phyloP scores from a whole-genome alignment of 2,329 filamentous ascomycete species.

The Phoma herbarum region DNA sequence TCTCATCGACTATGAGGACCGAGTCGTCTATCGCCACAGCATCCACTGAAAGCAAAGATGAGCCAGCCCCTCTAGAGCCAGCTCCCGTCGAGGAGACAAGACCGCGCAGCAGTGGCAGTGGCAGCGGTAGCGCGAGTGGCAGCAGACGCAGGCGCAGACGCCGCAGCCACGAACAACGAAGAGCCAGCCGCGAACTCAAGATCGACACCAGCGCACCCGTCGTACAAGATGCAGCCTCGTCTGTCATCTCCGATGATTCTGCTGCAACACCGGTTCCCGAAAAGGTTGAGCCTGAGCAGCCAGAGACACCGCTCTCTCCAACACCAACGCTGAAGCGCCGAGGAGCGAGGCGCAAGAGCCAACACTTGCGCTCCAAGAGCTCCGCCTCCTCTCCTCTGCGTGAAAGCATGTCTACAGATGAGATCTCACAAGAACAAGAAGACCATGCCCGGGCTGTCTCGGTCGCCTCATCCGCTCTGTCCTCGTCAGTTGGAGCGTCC shows the following conservation, averaged over 20 bases:
- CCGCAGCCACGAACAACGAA: constrained; percentile 30
- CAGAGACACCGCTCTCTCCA: constrained; percentile 37
- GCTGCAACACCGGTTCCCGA: constrained; percentile 29
- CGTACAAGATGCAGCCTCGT: constrained; percentile 21
- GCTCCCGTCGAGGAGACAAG: constrained; percentile 23
- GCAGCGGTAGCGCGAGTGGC: constrained; percentile 35
- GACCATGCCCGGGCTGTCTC: constrained; percentile 35
- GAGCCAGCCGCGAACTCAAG: constrained; percentile 30
- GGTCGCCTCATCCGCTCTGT: constrained; percentile 42
- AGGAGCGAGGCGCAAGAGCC: constrained; percentile 43
- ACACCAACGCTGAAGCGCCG: constrained; percentile 51
- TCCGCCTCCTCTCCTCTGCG: constrained; percentile 43
- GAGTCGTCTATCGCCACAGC: constrained; percentile 41
- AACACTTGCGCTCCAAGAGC: constrained; percentile 54
- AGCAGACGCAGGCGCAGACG: constrained; percentile 40
- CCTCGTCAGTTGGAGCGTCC: constrained; percentile 50
- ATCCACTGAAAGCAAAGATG: constrained; percentile 36
- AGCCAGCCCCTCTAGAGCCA: constrained; percentile 16
- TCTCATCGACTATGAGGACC: constrained; percentile 14
- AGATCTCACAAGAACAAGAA: constrained; percentile 21
- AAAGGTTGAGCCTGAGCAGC: constrained; percentile 15
- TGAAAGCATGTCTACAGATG: constrained; percentile 37
- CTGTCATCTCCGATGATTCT: constrained; percentile 32
- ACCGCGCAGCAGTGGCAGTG: constrained; percentile 36
- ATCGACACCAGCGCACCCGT: constrained; percentile 21